Evolutionary conservation across 1,284 basidiomycete species (phyloP), one percentile per base, ranked within the genome.

Genomic region (Trametes versicolor): DNA sequence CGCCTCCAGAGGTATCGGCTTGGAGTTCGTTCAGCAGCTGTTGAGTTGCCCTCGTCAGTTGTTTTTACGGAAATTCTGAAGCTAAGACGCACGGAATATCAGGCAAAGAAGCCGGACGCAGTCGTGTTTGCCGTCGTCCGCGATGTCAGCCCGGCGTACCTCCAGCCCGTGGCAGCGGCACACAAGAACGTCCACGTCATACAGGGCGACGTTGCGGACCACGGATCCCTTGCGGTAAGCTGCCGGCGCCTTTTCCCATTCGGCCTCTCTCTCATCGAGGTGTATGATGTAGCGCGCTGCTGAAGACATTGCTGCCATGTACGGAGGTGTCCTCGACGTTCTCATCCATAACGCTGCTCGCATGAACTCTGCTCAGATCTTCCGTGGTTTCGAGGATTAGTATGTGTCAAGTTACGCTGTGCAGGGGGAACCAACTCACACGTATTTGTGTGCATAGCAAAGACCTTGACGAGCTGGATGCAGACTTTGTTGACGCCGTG

Each of bases 401-500:
- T 58, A 23, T n/a, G 45, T 48, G 19, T 45, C 12, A 32, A 32
- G 29, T 32, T 23, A 2, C 5, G 7, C 15, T 21, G 12, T 17
- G 8, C 9, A 4, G 34, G 15, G 15, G 34, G 15, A n/a, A n/a
- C 8, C 13, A 13, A 36, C 21, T 15, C 21, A 9, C 23, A 19
- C 21, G 15, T 25, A 17, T 13, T 15, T 15, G 4, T 23, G 25
- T 9, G 17, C 25, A 55, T 17, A 64, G 63, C 41, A 32, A 27
- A 10, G 47, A 56, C 51, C 29, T 65, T 12, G 67, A 70, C 12
- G 48, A 64, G 6, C 72, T 77, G 36, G 71, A 77, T 10, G 45
- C 69, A 8, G 74, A 77, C 51, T 63, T 75, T 51, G 19, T 54
- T 15, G 59, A 57, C 37, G 50, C 60, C 4, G 64, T 65, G 52